Conservation (phyloP, 305 asterid species). For the Fraxinus xanthoxyloides region DNA sequence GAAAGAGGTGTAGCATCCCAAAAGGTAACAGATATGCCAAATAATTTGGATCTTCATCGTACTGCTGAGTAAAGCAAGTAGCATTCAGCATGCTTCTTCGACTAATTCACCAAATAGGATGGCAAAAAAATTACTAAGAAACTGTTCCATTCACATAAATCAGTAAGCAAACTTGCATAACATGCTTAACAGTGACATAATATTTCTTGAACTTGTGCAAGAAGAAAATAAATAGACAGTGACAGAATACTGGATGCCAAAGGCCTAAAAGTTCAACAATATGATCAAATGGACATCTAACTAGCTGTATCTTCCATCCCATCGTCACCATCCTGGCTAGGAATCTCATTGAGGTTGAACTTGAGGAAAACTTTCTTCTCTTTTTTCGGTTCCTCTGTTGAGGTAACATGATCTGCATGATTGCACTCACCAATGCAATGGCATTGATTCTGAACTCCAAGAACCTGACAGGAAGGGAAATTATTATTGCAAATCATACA, state of each 20-base stretch:
- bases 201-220: neutral
- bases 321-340: conserved; percentile 13
- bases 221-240: neutral
- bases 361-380: neutral
- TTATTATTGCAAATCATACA: conserved; percentile 2
- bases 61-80: neutral
- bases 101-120: neutral
- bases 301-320: neutral
- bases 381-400: neutral
- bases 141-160: neutral
- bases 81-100: neutral
- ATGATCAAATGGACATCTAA: neutral
- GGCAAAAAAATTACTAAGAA: neutral
- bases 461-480: conserved; percentile 4
- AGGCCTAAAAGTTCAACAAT: neutral
- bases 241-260: neutral
- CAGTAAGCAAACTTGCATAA: neutral
- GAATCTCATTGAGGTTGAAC: conserved; percentile 38
- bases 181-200: neutral
- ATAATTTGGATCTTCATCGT: neutral
- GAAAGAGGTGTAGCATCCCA: neutral
- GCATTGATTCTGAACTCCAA: conserved; percentile 16
- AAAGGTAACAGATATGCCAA: neutral
- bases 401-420: neutral
- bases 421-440: neutral